Evolutionary conservation across 1,284 basidiomycete genomes (phyloP), one percentile per base, ranked within the genome.

Genomic region (Trametes polyzona): DNA sequence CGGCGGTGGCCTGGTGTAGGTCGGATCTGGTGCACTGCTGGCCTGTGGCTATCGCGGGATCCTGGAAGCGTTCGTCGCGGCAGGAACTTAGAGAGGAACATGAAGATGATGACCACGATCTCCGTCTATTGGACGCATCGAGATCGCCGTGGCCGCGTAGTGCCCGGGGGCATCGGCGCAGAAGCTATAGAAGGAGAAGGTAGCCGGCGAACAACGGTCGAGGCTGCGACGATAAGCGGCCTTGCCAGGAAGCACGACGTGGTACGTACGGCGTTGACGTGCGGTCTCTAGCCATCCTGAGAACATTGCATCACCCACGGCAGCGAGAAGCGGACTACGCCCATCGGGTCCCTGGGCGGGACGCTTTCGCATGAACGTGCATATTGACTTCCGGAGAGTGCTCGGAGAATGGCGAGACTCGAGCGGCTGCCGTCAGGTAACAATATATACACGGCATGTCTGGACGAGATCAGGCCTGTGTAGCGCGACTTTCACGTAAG

Each of bases 161-260:
- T 26, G 39, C 36, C 40, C 47, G 53, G 46, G 16, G 43, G 33
- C 52, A 53, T 46, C 36, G 46, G 46, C 53, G n/a, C 39, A 47
- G 53, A 42, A 41, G 46, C 23, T 23, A 23, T 24, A 41, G 44
- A 30, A 32, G 43, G 27, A 23, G 32, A 44, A 44, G 33, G n/a
- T 10, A 12, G 14, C 23, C 33, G 35, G 51, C 26, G 24, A 53
- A 36, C 35, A 27, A 47, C 27, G 42, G 51, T 47, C 35, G 35
- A 35, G 46, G 12, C 53, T 29, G 24, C 26, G 10, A 33, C 39
- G 53, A 55, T 55, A 55, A 48, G 47, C 53, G 32, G 12, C 26
- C 3, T 37, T 21, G 21, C 40, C 39, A 41, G 35, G 26, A 16
- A 27, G 21, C 11, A 32, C 16, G 43, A 47, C 27, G 29, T 37